A percentile compares a stretch with the other conserved stretches of the same genome.
phyloP scores from a whole-genome alignment of 371 early-diverging fungal species.

The Smittium mucronatum region DNA sequence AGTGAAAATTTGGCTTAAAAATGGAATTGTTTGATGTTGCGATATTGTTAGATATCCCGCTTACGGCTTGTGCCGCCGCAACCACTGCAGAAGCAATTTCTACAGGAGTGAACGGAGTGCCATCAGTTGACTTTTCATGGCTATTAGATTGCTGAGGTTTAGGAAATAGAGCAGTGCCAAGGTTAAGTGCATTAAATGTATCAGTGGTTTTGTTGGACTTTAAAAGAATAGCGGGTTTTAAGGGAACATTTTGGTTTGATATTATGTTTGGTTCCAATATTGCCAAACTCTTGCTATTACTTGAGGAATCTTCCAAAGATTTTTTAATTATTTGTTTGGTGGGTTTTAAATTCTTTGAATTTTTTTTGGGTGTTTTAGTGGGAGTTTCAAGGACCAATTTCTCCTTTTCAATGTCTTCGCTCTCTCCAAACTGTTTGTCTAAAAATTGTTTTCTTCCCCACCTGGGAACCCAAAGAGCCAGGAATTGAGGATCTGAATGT shows the following conservation, averaged over 20 bases:
- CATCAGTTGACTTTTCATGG: not conserved
- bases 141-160: not conserved
- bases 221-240: not conserved
- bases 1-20: not conserved
- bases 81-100: slow-evolving; percentile 4
- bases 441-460: slow-evolving; percentile 9
- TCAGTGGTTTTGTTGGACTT: not conserved
- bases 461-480: slow-evolving; percentile 10
- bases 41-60: not conserved
- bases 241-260: not conserved
- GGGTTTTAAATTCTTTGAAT: not conserved
- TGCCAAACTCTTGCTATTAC: not conserved
- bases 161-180: not conserved
- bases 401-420: not conserved
- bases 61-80: slow-evolving; percentile 1
- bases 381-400: not conserved
- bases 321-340: not conserved
- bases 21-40: not conserved
- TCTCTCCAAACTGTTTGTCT: too few species aligned
- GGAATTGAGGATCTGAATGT: slow-evolving; percentile 7
- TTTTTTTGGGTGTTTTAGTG: not conserved
- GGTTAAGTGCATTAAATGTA: not conserved
- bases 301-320: not conserved
- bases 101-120: not conserved
- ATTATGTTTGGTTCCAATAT: not conserved